A percentile compares a stretch with the other conserved stretches of the same genome.
Evolutionary conservation across 2,329 filamentous ascomycete species (phyloP).

Genomic region (Aspergillus spinulosporus): DNA sequence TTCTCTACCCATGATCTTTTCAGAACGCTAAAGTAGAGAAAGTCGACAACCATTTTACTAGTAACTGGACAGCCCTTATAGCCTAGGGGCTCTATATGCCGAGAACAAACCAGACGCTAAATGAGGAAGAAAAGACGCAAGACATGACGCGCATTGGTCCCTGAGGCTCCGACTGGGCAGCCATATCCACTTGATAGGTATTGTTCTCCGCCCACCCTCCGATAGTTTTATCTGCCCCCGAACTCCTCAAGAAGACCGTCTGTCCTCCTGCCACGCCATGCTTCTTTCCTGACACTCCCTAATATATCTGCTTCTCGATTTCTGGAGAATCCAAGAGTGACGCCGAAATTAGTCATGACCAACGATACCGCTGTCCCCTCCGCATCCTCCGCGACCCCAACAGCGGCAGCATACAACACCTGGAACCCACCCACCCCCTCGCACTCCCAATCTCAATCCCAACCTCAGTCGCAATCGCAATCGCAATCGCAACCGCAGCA

Average conservation of each 20-base stretch:
- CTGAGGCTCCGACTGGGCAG: slow-evolving; percentile 1
- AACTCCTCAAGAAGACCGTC: background rate
- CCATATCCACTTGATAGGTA: slow-evolving; percentile 11
- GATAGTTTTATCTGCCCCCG: slow-evolving; percentile 17
- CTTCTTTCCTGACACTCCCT: background rate
- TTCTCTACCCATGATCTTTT: background rate
- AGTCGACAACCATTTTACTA: background rate
- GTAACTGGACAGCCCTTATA: too few relatives aligned
- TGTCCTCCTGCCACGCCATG: background rate
- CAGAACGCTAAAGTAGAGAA: too few relatives aligned
- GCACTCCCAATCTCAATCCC: slow-evolving; percentile 10
- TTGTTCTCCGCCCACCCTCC: slow-evolving; percentile 19
- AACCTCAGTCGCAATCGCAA: slow-evolving; percentile 8
- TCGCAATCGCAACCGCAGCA: slow-evolving; percentile 2
- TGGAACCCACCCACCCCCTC: slow-evolving; percentile 16
- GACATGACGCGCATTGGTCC: background rate
- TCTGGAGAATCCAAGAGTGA: background rate
- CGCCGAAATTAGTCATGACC: background rate
- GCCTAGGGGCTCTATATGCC: background rate
- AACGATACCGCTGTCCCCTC: background rate
- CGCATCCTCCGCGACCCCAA: slow-evolving; percentile 2
- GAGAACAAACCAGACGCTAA: background rate
- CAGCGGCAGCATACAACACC: slow-evolving; percentile 15
- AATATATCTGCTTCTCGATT: background rate
- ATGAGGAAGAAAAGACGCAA: background rate